Evolutionary conservation across 2,329 filamentous ascomycete species (phyloP), one percentile per base, ranked within the genome.

Genomic region (Hypoxylon sp.): DNA sequence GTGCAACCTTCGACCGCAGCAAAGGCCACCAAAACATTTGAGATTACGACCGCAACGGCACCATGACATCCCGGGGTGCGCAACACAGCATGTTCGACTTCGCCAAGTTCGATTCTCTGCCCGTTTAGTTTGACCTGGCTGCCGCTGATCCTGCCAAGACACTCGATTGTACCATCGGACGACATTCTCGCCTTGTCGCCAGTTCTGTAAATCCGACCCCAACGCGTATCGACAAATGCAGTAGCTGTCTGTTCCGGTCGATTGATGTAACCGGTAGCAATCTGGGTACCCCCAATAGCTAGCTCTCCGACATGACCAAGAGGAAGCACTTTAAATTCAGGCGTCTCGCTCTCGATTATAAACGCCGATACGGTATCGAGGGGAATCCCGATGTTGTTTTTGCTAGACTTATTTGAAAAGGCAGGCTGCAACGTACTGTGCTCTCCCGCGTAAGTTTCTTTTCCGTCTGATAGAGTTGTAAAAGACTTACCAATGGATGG

Each of bases 81-180:
- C 48, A 91, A 84, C 2, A 90, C 85, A 0, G 88, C 91, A 72
- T 93, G 88, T 76, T 95, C 92, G 19, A 94, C 85, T 75, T 94
- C 93, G 0, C 92, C 92, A 3, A 96, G 86, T 75, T 96, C 92
- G 55, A 97, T 87, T 53, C 94, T 86, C 79, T 97, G 94, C 1
- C 94, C 94, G 59, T 94, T 87, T 6, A 97, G 84, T 79, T 97
- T 97, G 55, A 97, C 90, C 78, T 98, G 94, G 0, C 93, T 94
- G 54, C 89, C 88, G 1, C 88, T 87, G 11, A 97, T 90, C 10
- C 94, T 90, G 0, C 94, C 94, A 35, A 94, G 84, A 75, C 93
- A 97, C 77, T 97, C 92, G n/a, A 98, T 84, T 0, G 85, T 87
- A 0, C 94, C 93, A 66, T 92, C 85, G 0, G 84, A 73, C 1